Percentiles rank a stretch among this genome's conserved stretches.
These are phyloP conservation scores for Quercus rubra DNA, from an alignment of 306 rosid species.

Conservation along the genomic window DNA sequence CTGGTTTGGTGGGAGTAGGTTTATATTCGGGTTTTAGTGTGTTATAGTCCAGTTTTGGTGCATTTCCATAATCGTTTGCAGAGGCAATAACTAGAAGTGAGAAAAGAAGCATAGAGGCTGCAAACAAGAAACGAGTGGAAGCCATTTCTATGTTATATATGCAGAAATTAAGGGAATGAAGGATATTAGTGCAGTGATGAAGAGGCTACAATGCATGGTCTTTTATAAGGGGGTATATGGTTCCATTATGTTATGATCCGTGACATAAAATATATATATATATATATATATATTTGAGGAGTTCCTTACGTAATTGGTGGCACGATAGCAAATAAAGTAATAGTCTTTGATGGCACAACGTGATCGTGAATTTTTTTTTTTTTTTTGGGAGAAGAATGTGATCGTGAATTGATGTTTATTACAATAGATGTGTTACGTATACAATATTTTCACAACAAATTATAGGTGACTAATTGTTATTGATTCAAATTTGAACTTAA, in stretches of 20 bases:
- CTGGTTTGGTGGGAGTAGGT: background rate
- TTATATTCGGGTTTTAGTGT: background rate
- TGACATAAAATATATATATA: background rate
- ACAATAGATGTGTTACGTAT: accelerated
- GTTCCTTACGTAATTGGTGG: slow-evolving; percentile 9
- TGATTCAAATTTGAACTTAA: too few species aligned
- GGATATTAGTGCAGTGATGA: background rate
- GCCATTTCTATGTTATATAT: slow-evolving; percentile 5
- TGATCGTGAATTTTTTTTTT: too few species aligned
- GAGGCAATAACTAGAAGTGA: background rate
- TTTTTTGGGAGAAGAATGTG: too few species aligned
- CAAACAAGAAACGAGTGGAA: background rate
- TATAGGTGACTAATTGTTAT: too few species aligned
- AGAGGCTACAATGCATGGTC: background rate
- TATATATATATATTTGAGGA: background rate
- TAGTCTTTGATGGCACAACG: too few species aligned
- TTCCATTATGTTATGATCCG: background rate
- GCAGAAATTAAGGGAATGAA: background rate
- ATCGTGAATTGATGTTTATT: background rate
- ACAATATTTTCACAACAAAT: too few species aligned
- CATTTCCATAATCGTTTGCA: background rate
- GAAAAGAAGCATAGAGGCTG: slow-evolving; percentile 11
- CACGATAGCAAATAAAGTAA: slow-evolving; percentile 1
- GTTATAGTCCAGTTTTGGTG: background rate
- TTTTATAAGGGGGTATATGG: background rate